phyloP scores from a whole-genome alignment of 805 yeast species.

The Brettanomyces nanus region DNA sequence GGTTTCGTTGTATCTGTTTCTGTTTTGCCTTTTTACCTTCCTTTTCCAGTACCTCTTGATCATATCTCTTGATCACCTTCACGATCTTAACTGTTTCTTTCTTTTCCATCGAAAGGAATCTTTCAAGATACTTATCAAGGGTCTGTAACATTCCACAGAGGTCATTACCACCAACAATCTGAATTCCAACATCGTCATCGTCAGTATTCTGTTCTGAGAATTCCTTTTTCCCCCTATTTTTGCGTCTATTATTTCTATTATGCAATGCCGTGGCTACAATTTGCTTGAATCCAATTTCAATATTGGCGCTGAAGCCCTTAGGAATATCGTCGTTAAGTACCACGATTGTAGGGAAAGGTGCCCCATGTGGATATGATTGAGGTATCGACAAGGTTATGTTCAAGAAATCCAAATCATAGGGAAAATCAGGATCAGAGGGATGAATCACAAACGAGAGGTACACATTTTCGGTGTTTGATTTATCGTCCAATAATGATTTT shows the following conservation, averaged over 20 bases:
- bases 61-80: constrained; percentile 16
- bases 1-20: constrained; percentile 4
- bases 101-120: constrained; percentile 49
- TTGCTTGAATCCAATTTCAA: constrained; percentile 55
- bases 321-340: constrained; percentile 66
- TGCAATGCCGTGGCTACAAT: constrained; percentile 35
- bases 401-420: constrained; percentile 51
- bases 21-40: constrained; percentile 3
- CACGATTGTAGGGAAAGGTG: constrained; percentile 37
- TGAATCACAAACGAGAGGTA: constrained; percentile 37
- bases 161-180: constrained; percentile 39
- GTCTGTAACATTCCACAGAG: constrained; percentile 46
- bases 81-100: constrained; percentile 57
- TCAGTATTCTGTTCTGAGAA: constrained; percentile 6
- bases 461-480: constrained; percentile 15
- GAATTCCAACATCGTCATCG: constrained; percentile 14
- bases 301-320: constrained; percentile 54
- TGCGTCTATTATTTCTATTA: constrained; percentile 11
- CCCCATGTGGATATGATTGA: constrained; percentile 39
- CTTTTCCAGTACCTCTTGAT: constrained; percentile 3
- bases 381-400: constrained; percentile 50
- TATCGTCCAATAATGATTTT: constrained; percentile 9
- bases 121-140: constrained; percentile 51
- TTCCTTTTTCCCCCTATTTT: constrained; percentile 1
- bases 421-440: constrained; percentile 70